Conservation (phyloP, 192 early-diverging fungal species). For the Rhizoclosmatium globosum region DNA sequence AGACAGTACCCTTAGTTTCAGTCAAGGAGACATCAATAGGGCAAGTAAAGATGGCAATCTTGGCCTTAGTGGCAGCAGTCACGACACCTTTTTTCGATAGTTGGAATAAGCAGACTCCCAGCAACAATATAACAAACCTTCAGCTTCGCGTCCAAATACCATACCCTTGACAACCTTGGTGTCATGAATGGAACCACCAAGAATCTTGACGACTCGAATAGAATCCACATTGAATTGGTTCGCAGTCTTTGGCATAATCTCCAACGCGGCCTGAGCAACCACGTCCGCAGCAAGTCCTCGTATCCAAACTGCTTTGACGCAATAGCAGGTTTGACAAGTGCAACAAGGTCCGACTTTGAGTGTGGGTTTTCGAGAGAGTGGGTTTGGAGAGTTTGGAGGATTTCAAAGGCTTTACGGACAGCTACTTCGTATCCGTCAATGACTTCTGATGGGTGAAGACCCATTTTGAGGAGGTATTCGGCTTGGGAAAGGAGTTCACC, state of each 20-base stretch:
- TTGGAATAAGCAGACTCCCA: not conserved
- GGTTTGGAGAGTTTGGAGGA: constrained; percentile 77
- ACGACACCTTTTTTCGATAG: constrained; percentile 59
- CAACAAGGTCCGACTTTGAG: constrained; percentile 66
- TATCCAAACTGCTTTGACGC: constrained; percentile 96
- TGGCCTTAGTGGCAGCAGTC: constrained; percentile 79
- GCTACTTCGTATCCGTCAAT: constrained; percentile 95
- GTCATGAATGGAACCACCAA: constrained; percentile 91
- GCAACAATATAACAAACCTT: constrained; percentile 57
- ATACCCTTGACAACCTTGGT: constrained; percentile 92
- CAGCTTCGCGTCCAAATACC: constrained; percentile 95
- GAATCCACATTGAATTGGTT: constrained; percentile 94
- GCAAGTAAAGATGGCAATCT: constrained; percentile 95
- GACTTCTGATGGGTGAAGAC: constrained; percentile 93
- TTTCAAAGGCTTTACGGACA: constrained; percentile 78
- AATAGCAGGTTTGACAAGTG: constrained; percentile 82
- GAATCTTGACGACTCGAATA: constrained; percentile 95
- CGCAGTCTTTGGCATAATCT: constrained; percentile 91
- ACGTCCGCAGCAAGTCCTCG: constrained; percentile 86
- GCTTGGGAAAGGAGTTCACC: constrained; percentile 95
- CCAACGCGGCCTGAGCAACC: constrained; percentile 83
- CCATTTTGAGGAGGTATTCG: constrained; percentile 91
- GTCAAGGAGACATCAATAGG: constrained; percentile 92
- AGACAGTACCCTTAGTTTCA: constrained; percentile 98
- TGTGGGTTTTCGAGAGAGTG: constrained; percentile 63